phyloP scores from a whole-genome alignment of 2,329 filamentous ascomycete genomes.

The Triangularia setosa region DNA sequence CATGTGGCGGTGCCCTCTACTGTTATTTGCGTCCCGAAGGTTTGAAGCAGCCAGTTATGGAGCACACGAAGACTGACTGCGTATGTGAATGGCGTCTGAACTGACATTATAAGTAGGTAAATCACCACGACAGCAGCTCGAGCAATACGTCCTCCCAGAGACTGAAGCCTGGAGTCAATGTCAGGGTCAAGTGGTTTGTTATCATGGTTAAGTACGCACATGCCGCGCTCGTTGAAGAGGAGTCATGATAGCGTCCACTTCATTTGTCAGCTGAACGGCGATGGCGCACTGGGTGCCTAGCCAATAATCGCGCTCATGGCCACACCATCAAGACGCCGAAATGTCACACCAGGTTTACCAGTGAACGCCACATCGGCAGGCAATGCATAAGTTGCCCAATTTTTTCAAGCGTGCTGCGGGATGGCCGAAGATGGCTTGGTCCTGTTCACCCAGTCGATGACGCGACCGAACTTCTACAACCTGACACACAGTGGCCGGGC shows the following conservation, averaged over 20 bases:
- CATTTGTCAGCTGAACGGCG: not conserved
- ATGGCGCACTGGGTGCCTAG: not conserved
- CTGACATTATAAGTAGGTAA: not conserved
- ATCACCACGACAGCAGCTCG: no score
- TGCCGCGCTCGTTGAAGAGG: not conserved
- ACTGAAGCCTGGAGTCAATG: not conserved
- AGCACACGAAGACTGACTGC: not conserved
- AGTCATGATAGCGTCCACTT: not conserved
- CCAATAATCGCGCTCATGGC: not conserved
- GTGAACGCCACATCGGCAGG: not conserved
- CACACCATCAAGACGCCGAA: no score
- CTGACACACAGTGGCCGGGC: not conserved
- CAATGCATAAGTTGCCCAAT: not conserved
- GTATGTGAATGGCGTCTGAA: not conserved
- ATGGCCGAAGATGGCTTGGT: not conserved
- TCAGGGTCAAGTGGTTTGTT: not conserved
- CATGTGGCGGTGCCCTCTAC: not conserved
- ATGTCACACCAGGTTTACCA: not conserved
- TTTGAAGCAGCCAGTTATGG: not conserved
- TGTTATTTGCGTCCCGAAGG: not conserved
- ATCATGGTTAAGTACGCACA: not conserved
- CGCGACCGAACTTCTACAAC: not conserved
- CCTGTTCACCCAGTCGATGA: not conserved
- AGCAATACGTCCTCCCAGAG: no score
- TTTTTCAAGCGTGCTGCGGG: not conserved